Evolutionary conservation across 2,329 filamentous ascomycete genomes (phyloP), one percentile per base, ranked within the genome.

Genomic region (Xylariaceae sp.): DNA sequence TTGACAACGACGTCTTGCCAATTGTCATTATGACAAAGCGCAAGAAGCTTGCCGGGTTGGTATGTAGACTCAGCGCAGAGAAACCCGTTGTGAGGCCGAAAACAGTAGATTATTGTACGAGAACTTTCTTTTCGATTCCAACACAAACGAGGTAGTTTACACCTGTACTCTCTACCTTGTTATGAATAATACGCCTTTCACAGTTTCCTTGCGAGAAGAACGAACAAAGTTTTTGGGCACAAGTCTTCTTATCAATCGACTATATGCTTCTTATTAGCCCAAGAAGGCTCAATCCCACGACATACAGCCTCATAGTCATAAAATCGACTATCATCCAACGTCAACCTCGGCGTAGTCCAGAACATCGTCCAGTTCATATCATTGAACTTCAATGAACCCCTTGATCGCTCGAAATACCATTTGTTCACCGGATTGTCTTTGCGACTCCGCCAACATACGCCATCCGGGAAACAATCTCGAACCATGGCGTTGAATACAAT

Each of bases 401-500:
- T 76, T 2, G 89, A 89, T 47, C 94, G 80, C 72, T 99, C 94
- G 72, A 97, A 96, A 70, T 99, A 99, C 94, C 94, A 99, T 69
- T 96, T 96, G 68, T 99, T 99, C 3, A 99, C 94, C 0, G 91
- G 92, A 67, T 99, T 97, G 68, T 91, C 84, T 66, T 87, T 87
- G 50, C 94, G 79, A 68, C 89, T 95, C 54, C 91, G 80, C 94
- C 94, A 99, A 67, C 91, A 95, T 1, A 97, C 88, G 1, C 94
- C 94, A 2, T 83, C 73, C 0, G 91, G 91, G 62, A 97, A 95
- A 64, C 91, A 96, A 26, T 86, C 84, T 31, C 88, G 81, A 4
- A 96, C 89, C 88, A 99, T 95, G 35, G 91, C 87, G 59, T 95
- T 96, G 74, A 97, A 99, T 6, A 99, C 88, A 40, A 97, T 87